phyloP scores from a whole-genome alignment of 2,329 filamentous ascomycete species.

The Ascochyta rabiei region DNA sequence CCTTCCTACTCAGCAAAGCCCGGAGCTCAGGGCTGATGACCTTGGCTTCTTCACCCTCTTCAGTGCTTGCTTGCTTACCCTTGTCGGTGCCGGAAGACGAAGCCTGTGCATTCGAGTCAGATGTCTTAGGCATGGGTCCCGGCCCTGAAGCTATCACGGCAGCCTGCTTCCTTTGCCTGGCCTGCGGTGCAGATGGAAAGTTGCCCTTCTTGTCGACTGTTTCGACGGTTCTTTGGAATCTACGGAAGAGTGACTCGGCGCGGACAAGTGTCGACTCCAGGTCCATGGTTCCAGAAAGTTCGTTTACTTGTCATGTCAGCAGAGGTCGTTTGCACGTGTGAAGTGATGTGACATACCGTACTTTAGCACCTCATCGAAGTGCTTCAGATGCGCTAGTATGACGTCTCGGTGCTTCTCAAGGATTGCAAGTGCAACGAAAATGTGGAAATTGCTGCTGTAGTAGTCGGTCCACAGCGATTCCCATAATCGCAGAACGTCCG shows the following conservation, averaged over 20 bases:
- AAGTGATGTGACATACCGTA: conserved; percentile 67
- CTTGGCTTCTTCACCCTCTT: conserved; percentile 49
- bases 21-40: conserved; percentile 70
- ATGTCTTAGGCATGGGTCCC: conserved; percentile 26
- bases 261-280: conserved; percentile 83
- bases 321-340: neutral
- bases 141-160: conserved; percentile 41
- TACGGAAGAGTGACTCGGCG: conserved; percentile 85
- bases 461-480: conserved; percentile 95
- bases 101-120: conserved; percentile 27
- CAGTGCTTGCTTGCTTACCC: conserved; percentile 42
- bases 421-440: conserved; percentile 93
- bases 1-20: conserved; percentile 64
- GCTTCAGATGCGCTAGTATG: conserved; percentile 91
- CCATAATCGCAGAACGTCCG: conserved; percentile 86
- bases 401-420: conserved; percentile 95
- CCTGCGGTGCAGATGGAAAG: conserved; percentile 66
- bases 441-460: conserved; percentile 84
- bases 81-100: conserved; percentile 39
- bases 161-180: conserved; percentile 56
- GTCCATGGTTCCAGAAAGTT: conserved; percentile 91
- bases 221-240: conserved; percentile 87
- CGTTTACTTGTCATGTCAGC: conserved; percentile 71
- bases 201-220: conserved; percentile 90
- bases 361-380: conserved; percentile 97